Conservation (phyloP, 2,329 filamentous ascomycete species). For the Fusarium humuli region DNA sequence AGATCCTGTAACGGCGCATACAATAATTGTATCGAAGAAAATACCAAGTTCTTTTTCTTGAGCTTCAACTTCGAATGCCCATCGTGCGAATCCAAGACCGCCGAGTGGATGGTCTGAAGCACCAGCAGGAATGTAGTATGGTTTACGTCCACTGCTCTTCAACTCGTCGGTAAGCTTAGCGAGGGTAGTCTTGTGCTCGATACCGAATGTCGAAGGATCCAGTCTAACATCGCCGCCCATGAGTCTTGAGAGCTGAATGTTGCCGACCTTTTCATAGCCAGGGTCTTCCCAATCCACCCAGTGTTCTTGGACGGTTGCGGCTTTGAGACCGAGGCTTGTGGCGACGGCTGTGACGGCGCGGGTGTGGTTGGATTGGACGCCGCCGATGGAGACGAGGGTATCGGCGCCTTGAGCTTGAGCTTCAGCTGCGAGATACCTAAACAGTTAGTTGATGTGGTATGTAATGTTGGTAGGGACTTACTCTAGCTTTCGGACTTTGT, state of each 20-base stretch:
- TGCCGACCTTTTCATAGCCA: conserved; percentile 73
- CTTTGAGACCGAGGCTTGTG: conserved; percentile 66
- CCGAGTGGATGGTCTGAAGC: conserved; percentile 77
- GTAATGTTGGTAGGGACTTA: conserved; percentile 40
- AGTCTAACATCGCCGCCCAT: conserved; percentile 74
- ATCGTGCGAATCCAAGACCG: conserved; percentile 76
- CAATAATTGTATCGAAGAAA: conserved; percentile 75
- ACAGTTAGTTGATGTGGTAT: neutral
- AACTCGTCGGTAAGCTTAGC: conserved; percentile 66
- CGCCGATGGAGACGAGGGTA: conserved; percentile 74
- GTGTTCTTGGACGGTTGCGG: conserved; percentile 70
- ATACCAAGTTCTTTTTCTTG: conserved; percentile 72
- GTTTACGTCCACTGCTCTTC: conserved; percentile 64
- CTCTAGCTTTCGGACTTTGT: conserved; percentile 78
- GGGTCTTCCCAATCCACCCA: conserved; percentile 73
- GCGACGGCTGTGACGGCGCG: conserved; percentile 74
- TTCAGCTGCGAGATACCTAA: conserved; percentile 72
- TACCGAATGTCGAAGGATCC: conserved; percentile 71
- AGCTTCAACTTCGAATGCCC: conserved; percentile 74
- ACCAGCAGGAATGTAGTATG: conserved; percentile 79
- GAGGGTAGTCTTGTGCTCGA: conserved; percentile 74
- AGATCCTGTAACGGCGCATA: conserved; percentile 77
- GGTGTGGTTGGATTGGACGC: conserved; percentile 78
- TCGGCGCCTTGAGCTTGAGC: conserved; percentile 67
- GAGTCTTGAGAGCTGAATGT: conserved; percentile 76